Percentiles rank a stretch among this genome's conserved stretches.
Conservation (phyloP, 495 filamentous ascomycete genomes). For the Cudoniella acicularis region DNA sequence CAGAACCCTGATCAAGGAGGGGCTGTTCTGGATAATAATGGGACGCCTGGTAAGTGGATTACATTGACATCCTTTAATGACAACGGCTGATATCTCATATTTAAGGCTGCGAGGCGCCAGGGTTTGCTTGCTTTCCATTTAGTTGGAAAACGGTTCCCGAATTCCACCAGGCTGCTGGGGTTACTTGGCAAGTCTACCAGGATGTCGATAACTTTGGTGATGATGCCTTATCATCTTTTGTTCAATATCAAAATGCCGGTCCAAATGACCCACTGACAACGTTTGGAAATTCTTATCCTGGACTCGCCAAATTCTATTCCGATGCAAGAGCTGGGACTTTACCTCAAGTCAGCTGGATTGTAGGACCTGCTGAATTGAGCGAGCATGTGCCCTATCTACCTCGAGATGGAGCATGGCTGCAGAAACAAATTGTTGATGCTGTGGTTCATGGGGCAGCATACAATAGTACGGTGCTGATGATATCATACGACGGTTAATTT, state of each 20-base stretch:
- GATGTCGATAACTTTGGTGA: constrained; percentile 31
- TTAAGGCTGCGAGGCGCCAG: constrained; percentile 25
- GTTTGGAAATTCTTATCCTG: constrained; percentile 27
- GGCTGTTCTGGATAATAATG: constrained; percentile 28
- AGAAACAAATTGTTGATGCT: constrained; percentile 29
- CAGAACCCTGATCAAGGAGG: constrained; percentile 26
- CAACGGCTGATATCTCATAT: background rate
- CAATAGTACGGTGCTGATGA: constrained; percentile 30
- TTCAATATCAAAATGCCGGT: constrained; percentile 26
- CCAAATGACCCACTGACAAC: constrained; percentile 18
- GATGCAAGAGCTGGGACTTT: constrained; percentile 28
- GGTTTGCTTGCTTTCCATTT: constrained; percentile 27
- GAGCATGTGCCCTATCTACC: constrained; percentile 31
- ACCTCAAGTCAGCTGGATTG: constrained; percentile 28
- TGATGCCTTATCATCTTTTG: constrained; percentile 28
- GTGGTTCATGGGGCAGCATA: constrained; percentile 26
- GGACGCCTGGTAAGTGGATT: constrained; percentile 21
- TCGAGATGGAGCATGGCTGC: constrained; percentile 31
- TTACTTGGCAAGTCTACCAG: constrained; percentile 33
- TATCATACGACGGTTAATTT: constrained; percentile 28
- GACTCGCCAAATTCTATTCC: constrained; percentile 29
- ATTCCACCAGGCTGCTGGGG: constrained; percentile 28
- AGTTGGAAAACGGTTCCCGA: constrained; percentile 30
- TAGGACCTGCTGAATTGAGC: constrained; percentile 30
- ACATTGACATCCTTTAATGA: background rate